phyloP scores from a whole-genome alignment of 1,284 basidiomycete species.

The Melampsora larici-populina region DNA sequence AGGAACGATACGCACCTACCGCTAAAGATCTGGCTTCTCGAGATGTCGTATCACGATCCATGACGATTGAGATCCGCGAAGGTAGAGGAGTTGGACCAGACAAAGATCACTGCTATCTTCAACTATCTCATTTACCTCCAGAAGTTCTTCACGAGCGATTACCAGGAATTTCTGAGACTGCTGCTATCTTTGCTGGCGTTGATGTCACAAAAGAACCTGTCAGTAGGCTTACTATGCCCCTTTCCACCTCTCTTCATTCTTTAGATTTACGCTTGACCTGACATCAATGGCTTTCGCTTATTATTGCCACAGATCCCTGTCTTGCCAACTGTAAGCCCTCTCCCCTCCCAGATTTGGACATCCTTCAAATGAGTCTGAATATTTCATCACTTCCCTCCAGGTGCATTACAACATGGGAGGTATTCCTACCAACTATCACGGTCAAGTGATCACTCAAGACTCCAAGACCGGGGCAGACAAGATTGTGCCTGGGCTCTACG shows the following conservation, averaged over 20 bases:
- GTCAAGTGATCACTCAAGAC: constrained; percentile 74
- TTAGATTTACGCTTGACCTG: not conserved
- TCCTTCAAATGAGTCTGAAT: not conserved
- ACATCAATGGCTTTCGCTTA: not conserved
- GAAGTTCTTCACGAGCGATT: constrained; percentile 95
- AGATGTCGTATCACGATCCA: constrained; percentile 97
- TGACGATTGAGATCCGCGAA: constrained; percentile 98
- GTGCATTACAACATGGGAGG: constrained; percentile 72
- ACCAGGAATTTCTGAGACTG: constrained; percentile 99
- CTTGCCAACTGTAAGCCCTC: constrained; percentile 91
- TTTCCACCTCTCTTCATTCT: constrained; percentile 45
- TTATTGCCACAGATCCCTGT: constrained; percentile 68
- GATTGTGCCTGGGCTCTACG: constrained; percentile 94
- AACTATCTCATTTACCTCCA: constrained; percentile 93
- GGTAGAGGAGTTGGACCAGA: constrained; percentile 98
- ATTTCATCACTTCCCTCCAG: constrained; percentile 38
- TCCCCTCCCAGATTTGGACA: constrained; percentile 48
- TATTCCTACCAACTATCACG: constrained; percentile 98
- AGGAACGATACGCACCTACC: constrained; percentile 89
- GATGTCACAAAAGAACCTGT: constrained; percentile 97
- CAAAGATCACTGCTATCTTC: constrained; percentile 95
- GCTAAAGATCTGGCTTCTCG: constrained; percentile 99
- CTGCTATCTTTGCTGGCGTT: constrained; percentile 97
- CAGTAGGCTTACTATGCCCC: not conserved
- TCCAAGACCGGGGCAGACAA: constrained; percentile 77